Base-by-base conservation (phyloP, 2,329 filamentous ascomycete species). In the Alternaria triticimaculans region DNA sequence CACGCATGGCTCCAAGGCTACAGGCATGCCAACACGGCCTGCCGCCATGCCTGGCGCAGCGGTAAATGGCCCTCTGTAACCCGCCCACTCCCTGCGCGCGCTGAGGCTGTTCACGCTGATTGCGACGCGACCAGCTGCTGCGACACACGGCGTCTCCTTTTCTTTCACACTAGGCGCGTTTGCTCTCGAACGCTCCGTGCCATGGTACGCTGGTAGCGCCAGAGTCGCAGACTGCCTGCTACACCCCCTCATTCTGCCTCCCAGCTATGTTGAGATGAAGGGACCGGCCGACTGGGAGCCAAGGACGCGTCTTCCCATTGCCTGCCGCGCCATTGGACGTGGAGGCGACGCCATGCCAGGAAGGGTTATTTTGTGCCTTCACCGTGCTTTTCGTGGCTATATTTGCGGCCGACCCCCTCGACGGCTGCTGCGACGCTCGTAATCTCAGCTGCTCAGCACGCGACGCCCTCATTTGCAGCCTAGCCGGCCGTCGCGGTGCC, bases 71-170 rank as follows among this genome's bases (percentile, higher is more conserved):
- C 48, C 26, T 51, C 48, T 51, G 48, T 21, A 51, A 51, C 30
- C 53, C 44, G 44, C 45, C 45, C 25, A 33, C 30, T 61, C 44
- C 30, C 58, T 51, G 44, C 45, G 44, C 54, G 57, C 28, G 44
- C 18, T 62, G 60, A 58, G 65, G 63, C 68, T 63, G 63, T 58
- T 60, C 51, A 45, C 53, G 68, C 54, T 63, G 56, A 60, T 55
- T 61, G 64, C 64, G 54, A 61, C 58, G 61, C 61, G 64, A 41
- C 64, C 10, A 26, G 55, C 64, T 64, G 60, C 66, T 70, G 70
- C 70, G 63, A 71, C 68, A 71, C 69, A 70, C 69, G 69, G 68
- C 67, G 64, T 70, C 70, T 66, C 71, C 68, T 72, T 62, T 68
- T 60, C 26, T 54, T 53, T 37, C 44, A 10, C 55, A 28, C 45